These are phyloP conservation scores for Chrysophaeum taylorii DNA, from an alignment of 352 stramenopile species.

Conservation along the genomic window DNA sequence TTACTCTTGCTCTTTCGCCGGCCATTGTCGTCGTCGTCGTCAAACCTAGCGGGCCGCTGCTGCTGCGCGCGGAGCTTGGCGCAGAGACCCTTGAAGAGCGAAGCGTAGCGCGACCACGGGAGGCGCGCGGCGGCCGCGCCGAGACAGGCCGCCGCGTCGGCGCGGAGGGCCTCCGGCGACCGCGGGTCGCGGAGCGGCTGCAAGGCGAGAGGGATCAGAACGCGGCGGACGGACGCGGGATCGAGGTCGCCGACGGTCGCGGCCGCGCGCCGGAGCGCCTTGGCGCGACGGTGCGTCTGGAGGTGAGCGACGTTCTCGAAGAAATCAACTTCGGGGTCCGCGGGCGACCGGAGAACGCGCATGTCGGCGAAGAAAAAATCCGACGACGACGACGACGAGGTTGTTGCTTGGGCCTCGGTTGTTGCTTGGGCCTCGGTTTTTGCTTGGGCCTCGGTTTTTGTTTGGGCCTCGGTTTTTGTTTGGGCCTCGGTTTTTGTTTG, in stretches of 20 bases:
- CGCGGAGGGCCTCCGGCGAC: slow-evolving; percentile 76
- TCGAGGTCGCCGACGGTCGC: neutral
- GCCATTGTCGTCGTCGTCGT: no score
- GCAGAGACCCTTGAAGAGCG: slow-evolving; percentile 75
- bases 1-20: slow-evolving; percentile 85
- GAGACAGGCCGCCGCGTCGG: slow-evolving; percentile 80
- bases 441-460: no score
- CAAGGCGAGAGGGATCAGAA: slow-evolving; percentile 84
- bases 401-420: no score
- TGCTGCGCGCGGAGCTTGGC: slow-evolving; percentile 68
- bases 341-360: neutral
- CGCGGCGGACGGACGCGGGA: slow-evolving; percentile 61
- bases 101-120: slow-evolving; percentile 89
- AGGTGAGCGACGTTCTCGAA: slow-evolving; percentile 98
- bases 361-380: neutral
- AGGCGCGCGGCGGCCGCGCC: slow-evolving; percentile 75
- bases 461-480: no score
- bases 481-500: no score
- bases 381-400: no score
- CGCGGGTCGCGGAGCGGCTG: slow-evolving; percentile 90
- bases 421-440: no score
- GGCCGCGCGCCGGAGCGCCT: slow-evolving; percentile 52
- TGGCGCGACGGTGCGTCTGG: slow-evolving; percentile 83
- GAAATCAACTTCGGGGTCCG: slow-evolving; percentile 88
- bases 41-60: no score